phyloP scores from a whole-genome alignment of 1,284 basidiomycete species.

The Schizophyllum amplum region DNA sequence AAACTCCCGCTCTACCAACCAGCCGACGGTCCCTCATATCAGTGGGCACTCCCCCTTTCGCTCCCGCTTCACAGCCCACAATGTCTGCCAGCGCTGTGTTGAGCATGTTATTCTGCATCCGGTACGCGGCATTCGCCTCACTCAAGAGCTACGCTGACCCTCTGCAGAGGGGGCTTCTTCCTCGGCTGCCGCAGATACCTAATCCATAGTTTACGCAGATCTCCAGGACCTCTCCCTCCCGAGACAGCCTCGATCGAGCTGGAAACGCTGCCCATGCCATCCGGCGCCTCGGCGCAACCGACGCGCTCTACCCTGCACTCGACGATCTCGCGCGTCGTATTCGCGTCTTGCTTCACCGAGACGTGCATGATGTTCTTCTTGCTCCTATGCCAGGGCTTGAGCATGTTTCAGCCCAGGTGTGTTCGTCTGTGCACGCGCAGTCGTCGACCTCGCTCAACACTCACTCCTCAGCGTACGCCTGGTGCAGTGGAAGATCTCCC shows the following conservation, averaged over 20 bases:
- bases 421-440: slow-evolving; percentile 15
- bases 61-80: too few species aligned
- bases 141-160: not conserved
- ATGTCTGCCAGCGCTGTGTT: too few species aligned
- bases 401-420: slow-evolving; percentile 42
- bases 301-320: slow-evolving; percentile 37
- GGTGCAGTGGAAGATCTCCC: slow-evolving; percentile 55
- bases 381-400: slow-evolving; percentile 55
- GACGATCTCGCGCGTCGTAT: slow-evolving; percentile 42
- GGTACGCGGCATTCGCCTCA: not conserved
- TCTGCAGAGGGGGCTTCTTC: slow-evolving; percentile 37
- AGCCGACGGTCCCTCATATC: too few species aligned
- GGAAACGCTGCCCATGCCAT: slow-evolving; percentile 37
- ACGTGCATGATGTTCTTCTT: slow-evolving; percentile 59
- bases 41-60: too few species aligned
- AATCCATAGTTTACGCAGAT: slow-evolving; percentile 45
- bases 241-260: slow-evolving; percentile 22
- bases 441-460: not conserved
- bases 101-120: not conserved
- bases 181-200: slow-evolving; percentile 49
- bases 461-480: slow-evolving; percentile 40
- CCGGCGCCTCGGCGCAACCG: slow-evolving; percentile 14
- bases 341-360: slow-evolving; percentile 62
- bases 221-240: slow-evolving; percentile 32
- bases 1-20: too few species aligned